These are phyloP conservation scores for Podaxis sp. DNA, from an alignment of 768 basidiomycete genomes.

Conservation along the genomic window DNA sequence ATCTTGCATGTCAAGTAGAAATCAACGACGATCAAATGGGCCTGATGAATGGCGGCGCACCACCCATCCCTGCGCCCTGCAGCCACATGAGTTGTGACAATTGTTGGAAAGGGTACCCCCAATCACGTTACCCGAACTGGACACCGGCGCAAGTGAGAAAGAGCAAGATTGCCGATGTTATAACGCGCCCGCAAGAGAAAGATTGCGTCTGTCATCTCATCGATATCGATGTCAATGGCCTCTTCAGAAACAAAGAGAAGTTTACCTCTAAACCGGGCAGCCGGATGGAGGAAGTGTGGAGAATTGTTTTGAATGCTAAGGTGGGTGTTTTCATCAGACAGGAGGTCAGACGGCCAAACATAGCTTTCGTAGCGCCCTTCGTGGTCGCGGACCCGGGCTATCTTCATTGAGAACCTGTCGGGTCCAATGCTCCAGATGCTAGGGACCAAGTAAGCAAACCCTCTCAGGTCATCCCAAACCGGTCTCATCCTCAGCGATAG, in stretches of 20 bases:
- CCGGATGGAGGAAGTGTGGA: conserved; percentile 31
- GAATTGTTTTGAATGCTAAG: conserved; percentile 22
- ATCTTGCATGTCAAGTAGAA: conserved; percentile 4
- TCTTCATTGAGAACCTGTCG: conserved; percentile 53
- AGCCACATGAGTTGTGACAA: conserved; percentile 24
- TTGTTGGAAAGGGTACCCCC: conserved; percentile 38
- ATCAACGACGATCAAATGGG: conserved; percentile 26
- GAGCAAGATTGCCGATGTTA: conserved; percentile 29
- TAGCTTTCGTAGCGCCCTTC: conserved; percentile 12
- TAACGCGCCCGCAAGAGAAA: neutral
- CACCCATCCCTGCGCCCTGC: conserved; percentile 28
- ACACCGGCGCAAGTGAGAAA: conserved; percentile 32
- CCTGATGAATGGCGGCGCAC: conserved; percentile 22
- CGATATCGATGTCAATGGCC: conserved; percentile 34
- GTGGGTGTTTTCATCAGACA: conserved; percentile 16
- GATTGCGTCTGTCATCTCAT: conserved; percentile 29
- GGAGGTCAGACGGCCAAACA: neutral
- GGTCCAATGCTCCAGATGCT: conserved; percentile 55
- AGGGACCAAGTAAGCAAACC: conserved; percentile 41
- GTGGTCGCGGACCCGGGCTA: conserved; percentile 35
- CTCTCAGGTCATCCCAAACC: neutral
- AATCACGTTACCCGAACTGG: conserved; percentile 51
- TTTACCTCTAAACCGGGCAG: conserved; percentile 19
- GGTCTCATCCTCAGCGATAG: conserved; percentile 22
- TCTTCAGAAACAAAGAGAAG: conserved; percentile 29